These are phyloP conservation scores for Ustilago bromivora DNA, from an alignment of 1,284 basidiomycete genomes.

Conservation along the genomic window DNA sequence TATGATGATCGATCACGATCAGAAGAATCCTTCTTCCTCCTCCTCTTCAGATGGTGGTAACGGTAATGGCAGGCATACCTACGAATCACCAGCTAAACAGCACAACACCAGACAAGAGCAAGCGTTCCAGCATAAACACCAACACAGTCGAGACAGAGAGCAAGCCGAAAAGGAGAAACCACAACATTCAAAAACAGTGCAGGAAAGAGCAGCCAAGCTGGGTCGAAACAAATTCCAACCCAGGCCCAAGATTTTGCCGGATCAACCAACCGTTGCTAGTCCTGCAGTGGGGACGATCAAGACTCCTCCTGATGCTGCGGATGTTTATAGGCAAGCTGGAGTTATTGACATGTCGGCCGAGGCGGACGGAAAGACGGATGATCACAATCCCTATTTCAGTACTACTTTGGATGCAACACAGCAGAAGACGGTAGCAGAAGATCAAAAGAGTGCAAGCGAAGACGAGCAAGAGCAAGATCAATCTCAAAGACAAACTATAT, in stretches of 20 bases:
- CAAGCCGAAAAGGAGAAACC: neutral
- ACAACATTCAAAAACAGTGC: conserved; percentile 10
- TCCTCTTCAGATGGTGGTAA: neutral
- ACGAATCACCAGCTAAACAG: neutral
- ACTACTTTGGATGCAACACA: neutral
- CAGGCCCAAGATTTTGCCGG: conserved; percentile 35
- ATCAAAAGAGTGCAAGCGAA: neutral
- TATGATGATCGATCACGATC: conserved; percentile 23
- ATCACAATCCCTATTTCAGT: conserved; percentile 29
- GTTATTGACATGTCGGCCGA: neutral
- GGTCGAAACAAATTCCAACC: conserved; percentile 15
- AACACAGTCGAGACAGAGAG: neutral
- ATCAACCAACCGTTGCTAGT: conserved; percentile 36
- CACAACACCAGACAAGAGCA: neutral
- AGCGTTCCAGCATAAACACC: neutral
- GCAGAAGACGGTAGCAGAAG: neutral
- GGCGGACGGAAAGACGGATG: neutral
- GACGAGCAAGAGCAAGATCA: neutral
- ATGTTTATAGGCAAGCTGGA: conserved; percentile 19
- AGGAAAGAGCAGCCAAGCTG: conserved; percentile 25
- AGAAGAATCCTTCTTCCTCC: neutral
- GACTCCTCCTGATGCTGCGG: conserved; percentile 33
- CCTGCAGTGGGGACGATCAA: conserved; percentile 20
- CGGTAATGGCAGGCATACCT: neutral
- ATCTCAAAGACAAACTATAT: too few species aligned